Conservation (phyloP, 2,329 filamentous ascomycete genomes). For the Colletotrichum eleusines region DNA sequence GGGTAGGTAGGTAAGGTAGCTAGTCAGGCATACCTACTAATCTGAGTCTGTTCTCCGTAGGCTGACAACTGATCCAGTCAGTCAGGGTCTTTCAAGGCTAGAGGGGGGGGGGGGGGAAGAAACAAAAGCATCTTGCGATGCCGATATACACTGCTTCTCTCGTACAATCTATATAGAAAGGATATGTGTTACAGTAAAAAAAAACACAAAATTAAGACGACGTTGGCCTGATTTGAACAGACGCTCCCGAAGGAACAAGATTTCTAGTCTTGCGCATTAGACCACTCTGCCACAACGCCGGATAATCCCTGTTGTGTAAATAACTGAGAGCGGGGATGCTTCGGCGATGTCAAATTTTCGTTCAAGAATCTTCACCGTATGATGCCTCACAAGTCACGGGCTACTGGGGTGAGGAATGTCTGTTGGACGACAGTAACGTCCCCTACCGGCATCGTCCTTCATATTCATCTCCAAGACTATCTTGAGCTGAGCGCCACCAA, state of each 20-base stretch:
- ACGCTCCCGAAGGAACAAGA: too few species aligned
- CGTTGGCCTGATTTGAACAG: conserved; percentile 35
- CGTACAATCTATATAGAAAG: background rate
- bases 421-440: background rate
- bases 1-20: too few species aligned
- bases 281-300: too few species aligned
- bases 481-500: background rate
- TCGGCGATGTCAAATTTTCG: rapidly evolving
- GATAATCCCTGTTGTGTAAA: conserved; percentile 7
- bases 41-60: too few species aligned
- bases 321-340: background rate
- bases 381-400: too few species aligned
- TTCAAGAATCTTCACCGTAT: background rate
- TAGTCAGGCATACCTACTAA: too few species aligned
- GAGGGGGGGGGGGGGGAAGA: too few species aligned
- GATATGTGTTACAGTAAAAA: background rate
- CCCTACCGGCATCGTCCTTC: background rate
- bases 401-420: background rate
- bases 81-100: too few species aligned
- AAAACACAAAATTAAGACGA: background rate
- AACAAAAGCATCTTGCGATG: too few species aligned
- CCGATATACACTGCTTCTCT: too few species aligned
- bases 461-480: background rate
- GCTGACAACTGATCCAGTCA: too few species aligned
- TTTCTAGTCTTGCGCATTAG: too few species aligned